Base-by-base conservation (phyloP, 306 rosid species). In the Benincasa hispida region DNA sequence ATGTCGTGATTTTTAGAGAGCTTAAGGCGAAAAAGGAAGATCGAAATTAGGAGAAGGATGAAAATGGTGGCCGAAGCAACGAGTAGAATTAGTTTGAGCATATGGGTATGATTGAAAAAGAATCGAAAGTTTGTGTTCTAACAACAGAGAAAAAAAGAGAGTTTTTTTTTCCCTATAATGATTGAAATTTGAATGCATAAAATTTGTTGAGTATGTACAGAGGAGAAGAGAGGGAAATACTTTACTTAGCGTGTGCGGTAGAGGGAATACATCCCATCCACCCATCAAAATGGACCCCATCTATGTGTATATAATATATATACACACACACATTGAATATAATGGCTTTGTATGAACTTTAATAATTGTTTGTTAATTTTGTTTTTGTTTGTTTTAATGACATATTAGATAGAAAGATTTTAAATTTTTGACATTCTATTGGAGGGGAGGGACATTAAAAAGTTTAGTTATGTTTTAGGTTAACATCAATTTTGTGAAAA, bases 61-160 rank as follows among this genome's bases (percentile, higher is more conserved):
- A 91, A 19, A 48, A 86, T 39, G 77, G 82, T 66, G 25, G 85
- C 77, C 51, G 88, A 84, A 48, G 77, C 78, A 28, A 79, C 76
- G 24, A 80, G 83, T 22, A 90, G 79, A 22, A 90, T 76, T 62
- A 94, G 69, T 79, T 86, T 76, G 75, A 90, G 80, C 82, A 79
- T 76, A 77, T 77, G 85, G 87, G 81, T 63, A 13, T 5, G 80
- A 72, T 59, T 81, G 5, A 45, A 13, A 42, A 45, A 45, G 51
- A 45, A 45, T 45, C 13, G 51, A 2, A 45, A 2, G 51, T 45
- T 45, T 45, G 51, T 45, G 51, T 6, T 39, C 10, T 6, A 45
- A 12, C 17, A 45, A 45, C 3, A 13, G 12, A 45, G 51, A 45
- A 5, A 45, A 4, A 48, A 19, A 14, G 15, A 3, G 53, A 2